phyloP scores from a whole-genome alignment of 2,329 filamentous ascomycete genomes.

The Pseudocercospora fuligena region DNA sequence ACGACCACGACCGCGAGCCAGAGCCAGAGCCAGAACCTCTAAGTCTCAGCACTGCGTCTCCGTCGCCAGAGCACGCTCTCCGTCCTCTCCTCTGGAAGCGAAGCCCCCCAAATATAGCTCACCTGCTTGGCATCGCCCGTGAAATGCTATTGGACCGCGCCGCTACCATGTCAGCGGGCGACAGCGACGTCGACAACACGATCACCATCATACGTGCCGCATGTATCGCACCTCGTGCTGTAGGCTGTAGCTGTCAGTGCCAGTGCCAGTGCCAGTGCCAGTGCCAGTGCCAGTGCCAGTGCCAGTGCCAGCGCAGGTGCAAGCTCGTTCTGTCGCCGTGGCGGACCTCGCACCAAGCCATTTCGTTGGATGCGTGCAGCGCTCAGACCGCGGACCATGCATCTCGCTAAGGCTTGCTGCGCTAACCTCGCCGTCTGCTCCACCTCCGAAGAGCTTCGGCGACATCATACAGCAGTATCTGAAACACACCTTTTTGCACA shows the following conservation, averaged over 20 bases:
- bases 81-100: background rate
- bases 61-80: background rate
- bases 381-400: background rate
- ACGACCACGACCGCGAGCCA: background rate
- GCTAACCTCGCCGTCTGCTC: background rate
- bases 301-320: background rate
- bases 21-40: background rate
- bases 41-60: background rate
- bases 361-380: background rate
- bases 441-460: constrained; percentile 7
- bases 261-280: background rate
- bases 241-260: background rate
- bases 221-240: no score
- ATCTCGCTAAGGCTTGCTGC: constrained; percentile 1
- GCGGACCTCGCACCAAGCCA: no score
- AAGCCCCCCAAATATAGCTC: constrained; percentile 4
- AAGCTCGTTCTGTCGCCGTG: no score
- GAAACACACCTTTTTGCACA: constrained; percentile 9
- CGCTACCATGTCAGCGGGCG: background rate
- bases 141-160: background rate
- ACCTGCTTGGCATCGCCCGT: background rate
- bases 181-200: no score
- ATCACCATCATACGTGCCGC: no score
- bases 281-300: no score
- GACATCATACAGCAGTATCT: constrained; percentile 20